These are phyloP conservation scores for Ganoderma lingzhi DNA, from an alignment of 1,284 basidiomycete genomes.

Conservation along the genomic window DNA sequence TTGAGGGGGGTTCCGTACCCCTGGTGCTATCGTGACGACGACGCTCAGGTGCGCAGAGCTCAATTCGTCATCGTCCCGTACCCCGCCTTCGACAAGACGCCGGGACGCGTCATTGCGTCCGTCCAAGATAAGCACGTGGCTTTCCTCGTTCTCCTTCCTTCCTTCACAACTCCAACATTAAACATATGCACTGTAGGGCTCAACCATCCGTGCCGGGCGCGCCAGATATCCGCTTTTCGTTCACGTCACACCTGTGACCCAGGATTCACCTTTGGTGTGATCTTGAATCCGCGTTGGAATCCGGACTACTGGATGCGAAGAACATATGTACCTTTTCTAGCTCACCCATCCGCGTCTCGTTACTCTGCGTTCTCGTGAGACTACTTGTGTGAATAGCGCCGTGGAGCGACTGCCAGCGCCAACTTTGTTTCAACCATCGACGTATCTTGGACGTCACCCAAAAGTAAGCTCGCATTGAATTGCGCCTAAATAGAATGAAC, in stretches of 20 bases:
- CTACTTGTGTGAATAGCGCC: neutral
- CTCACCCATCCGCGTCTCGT: neutral
- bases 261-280: too few species aligned
- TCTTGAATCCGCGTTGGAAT: neutral
- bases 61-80: neutral
- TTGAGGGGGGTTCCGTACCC: slow-evolving; percentile 3
- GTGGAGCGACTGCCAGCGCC: slow-evolving; percentile 4
- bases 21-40: neutral
- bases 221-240: neutral
- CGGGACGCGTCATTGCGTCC: neutral
- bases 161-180: neutral
- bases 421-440: slow-evolving; percentile 16
- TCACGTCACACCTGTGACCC: neutral
- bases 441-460: slow-evolving; percentile 16
- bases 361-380: slow-evolving; percentile 2
- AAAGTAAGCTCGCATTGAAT: slow-evolving; percentile 30
- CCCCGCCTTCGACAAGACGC: slow-evolving; percentile 5
- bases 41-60: neutral
- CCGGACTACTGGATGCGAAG: neutral
- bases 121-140: neutral
- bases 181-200: neutral
- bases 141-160: neutral
- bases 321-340: neutral
- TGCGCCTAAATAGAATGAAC: slow-evolving; percentile 29
- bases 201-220: neutral